phyloP scores from a whole-genome alignment of 192 early-diverging fungal species.

The Coemansia sp. region DNA sequence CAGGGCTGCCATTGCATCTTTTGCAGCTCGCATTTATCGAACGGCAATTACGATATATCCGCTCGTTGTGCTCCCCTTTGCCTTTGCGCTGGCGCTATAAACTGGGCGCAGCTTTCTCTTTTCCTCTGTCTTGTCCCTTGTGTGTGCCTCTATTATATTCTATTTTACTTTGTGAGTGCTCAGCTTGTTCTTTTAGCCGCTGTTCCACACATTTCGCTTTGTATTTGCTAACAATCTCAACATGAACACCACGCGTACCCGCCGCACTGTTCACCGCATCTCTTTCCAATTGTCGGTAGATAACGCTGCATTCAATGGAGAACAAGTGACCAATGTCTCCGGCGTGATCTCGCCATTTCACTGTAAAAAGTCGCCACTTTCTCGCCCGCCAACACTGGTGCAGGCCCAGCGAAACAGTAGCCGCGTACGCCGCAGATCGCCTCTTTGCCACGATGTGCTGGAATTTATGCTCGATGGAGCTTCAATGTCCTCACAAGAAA shows the following conservation, averaged over 20 bases:
- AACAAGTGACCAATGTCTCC: constrained; percentile 1
- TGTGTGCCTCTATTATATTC: constrained; percentile 2
- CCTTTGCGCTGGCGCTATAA: not conserved
- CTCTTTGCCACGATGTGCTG: constrained; percentile 50
- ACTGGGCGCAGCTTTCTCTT: not conserved
- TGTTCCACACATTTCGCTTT: not conserved
- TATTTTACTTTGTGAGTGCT: constrained; percentile 3
- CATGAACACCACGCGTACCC: constrained; percentile 2
- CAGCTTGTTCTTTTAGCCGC: not conserved
- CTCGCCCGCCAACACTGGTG: constrained; percentile 4
- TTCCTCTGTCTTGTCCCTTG: not conserved
- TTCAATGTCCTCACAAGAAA: constrained; percentile 47
- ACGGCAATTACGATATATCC: constrained; percentile 10
- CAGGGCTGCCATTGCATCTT: constrained; percentile 5
- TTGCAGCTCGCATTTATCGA: constrained; percentile 20
- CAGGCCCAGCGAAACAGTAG: constrained; percentile 14
- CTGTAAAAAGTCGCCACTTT: constrained; percentile 7
- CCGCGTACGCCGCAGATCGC: constrained; percentile 45
- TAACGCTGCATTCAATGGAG: not conserved
- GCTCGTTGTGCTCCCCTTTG: constrained; percentile 1
- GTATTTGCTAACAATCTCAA: not conserved
- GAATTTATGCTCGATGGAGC: constrained; percentile 49
- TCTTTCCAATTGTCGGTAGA: constrained; percentile 1
- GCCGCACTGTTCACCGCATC: not conserved
- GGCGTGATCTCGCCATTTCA: constrained; percentile 43